These are phyloP conservation scores for Colletotrichum sp. DNA, from an alignment of 2,329 filamentous ascomycete species.

Conservation along the genomic window DNA sequence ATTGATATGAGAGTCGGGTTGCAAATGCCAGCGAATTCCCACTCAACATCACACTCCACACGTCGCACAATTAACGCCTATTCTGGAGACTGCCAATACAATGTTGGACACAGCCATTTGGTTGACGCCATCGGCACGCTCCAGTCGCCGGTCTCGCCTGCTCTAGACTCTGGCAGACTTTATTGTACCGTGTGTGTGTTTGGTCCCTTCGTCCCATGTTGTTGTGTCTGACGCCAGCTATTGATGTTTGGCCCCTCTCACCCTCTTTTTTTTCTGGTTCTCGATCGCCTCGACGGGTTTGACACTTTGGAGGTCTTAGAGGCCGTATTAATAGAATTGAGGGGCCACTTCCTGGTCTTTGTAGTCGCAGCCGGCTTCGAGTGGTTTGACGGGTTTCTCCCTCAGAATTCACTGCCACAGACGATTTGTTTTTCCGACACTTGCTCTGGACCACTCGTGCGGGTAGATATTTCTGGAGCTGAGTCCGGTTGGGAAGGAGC, in stretches of 20 bases:
- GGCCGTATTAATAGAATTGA: background rate
- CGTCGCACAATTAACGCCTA: background rate
- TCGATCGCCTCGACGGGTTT: background rate
- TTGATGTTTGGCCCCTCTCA: background rate
- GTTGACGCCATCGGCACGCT: constrained; percentile 1
- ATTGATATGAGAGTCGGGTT: background rate
- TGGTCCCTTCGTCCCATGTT: constrained; percentile 10
- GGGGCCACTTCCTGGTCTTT: background rate
- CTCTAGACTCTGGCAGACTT: constrained; percentile 9
- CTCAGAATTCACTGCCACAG: background rate
- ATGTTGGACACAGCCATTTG: background rate
- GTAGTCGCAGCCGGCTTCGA: background rate
- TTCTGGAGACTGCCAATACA: background rate
- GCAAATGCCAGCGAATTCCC: background rate
- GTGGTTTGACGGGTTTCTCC: background rate
- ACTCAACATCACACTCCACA: background rate
- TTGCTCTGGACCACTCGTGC: background rate
- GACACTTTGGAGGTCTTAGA: background rate
- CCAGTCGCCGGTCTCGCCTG: constrained; percentile 6
- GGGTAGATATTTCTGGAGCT: background rate
- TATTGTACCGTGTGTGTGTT: background rate
- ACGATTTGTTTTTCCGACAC: background rate
- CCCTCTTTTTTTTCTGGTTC: background rate
- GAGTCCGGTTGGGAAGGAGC: background rate
- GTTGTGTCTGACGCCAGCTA: background rate